Percentiles rank a stretch among this genome's conserved stretches.
phyloP scores from a whole-genome alignment of 805 yeast genomes.

The Cyberlindnera xishuangbannaensis region DNA sequence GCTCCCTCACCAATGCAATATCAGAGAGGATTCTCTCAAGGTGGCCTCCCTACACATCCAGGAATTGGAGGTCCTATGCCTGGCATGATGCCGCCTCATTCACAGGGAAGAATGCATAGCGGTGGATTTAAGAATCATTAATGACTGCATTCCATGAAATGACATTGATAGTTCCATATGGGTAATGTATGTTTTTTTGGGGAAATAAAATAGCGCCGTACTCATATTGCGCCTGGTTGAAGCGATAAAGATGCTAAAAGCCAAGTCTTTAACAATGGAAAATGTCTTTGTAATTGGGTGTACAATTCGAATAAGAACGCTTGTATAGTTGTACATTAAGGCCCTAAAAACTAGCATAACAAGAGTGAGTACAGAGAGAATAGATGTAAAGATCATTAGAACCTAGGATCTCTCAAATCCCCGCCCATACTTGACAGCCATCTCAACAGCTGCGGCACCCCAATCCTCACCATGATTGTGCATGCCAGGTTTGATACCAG shows the following conservation, averaged over 20 bases:
- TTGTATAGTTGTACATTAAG: no score
- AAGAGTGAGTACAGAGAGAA: no score
- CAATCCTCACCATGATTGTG: slow-evolving; percentile 98
- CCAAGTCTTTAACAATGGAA: not conserved
- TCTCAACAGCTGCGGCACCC: slow-evolving; percentile 99
- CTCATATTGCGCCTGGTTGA: no score
- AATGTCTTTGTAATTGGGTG: no score
- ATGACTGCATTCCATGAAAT: not conserved
- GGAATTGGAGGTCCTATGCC: slow-evolving; percentile 11
- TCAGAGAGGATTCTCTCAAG: slow-evolving; percentile 6
- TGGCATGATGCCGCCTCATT: slow-evolving; percentile 9
- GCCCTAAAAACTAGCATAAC: no score
- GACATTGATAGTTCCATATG: no score
- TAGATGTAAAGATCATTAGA: no score
- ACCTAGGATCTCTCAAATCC: no score
- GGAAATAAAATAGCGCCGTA: no score
- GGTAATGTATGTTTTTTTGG: not conserved
- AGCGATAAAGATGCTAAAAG: not conserved
- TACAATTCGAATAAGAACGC: no score
- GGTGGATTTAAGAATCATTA: slow-evolving; percentile 8
- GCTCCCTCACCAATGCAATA: slow-evolving; percentile 10
- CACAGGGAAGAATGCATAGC: slow-evolving; percentile 5
- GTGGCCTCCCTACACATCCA: slow-evolving; percentile 5
- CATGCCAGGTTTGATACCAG: slow-evolving; percentile 75
- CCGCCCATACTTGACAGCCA: slow-evolving; percentile 51